Conservation (phyloP, 345 rosid genomes). For the Microcos paniculata region DNA sequence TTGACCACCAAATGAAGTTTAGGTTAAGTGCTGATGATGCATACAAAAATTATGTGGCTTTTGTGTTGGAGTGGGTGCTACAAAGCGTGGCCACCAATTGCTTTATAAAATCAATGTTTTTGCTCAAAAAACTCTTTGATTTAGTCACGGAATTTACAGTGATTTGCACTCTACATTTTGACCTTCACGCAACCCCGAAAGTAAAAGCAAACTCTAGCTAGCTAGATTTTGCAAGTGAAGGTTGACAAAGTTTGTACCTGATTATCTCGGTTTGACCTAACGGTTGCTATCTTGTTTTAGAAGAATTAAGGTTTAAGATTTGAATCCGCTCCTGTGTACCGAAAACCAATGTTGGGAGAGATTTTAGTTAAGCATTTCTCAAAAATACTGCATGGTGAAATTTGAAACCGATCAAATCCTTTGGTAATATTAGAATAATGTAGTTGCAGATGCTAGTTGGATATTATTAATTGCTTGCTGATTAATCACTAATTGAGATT, state of each 20-base stretch:
- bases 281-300: no score
- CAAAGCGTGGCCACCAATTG: slow-evolving; percentile 34
- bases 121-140: neutral
- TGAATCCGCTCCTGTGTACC: no score
- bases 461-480: neutral
- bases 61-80: slow-evolving; percentile 21
- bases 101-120: neutral
- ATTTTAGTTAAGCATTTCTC: neutral
- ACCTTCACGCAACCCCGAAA: no score
- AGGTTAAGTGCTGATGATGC: slow-evolving; percentile 42
- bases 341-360: no score
- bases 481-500: slow-evolving; percentile 1
- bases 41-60: slow-evolving; percentile 5
- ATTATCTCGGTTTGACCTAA: no score
- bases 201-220: no score
- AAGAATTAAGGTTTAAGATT: no score
- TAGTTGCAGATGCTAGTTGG: neutral
- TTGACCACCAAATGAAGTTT: slow-evolving; percentile 37
- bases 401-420: neutral
- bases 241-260: no score
- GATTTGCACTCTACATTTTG: neutral
- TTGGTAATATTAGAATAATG: neutral
- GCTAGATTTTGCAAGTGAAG: no score
- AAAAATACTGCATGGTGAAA: neutral
- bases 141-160: neutral